phyloP scores from a whole-genome alignment of 139 green algal species.

The Chlorella sp. region DNA sequence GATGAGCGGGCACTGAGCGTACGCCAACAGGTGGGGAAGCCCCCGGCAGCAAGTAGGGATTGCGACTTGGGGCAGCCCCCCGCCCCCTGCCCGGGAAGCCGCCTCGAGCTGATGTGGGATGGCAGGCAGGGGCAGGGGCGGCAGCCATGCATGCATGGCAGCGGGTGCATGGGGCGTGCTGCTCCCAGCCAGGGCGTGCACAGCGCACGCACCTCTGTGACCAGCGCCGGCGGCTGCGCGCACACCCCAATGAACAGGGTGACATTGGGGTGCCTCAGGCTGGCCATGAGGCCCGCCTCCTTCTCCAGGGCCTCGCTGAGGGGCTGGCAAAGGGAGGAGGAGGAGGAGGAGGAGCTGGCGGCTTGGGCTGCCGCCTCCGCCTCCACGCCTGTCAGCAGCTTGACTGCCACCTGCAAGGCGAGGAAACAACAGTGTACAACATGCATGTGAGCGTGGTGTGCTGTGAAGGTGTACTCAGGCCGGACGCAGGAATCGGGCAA shows the following conservation, averaged over 20 bases:
- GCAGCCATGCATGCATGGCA: too few species aligned
- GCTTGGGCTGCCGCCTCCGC: slow-evolving; percentile 27
- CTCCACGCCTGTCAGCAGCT: slow-evolving; percentile 46
- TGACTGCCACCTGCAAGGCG: slow-evolving; percentile 59
- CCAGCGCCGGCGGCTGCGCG: slow-evolving; percentile 20
- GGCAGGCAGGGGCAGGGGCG: too few species aligned
- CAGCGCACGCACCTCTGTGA: slow-evolving; percentile 27
- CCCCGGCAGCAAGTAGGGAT: too few species aligned
- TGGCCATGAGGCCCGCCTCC: slow-evolving; percentile 53
- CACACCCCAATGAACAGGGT: slow-evolving; percentile 69
- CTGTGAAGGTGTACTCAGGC: too few species aligned
- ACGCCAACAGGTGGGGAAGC: too few species aligned
- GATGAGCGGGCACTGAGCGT: neutral
- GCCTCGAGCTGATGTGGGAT: too few species aligned
- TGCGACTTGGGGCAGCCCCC: too few species aligned
- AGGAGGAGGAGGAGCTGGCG: neutral
- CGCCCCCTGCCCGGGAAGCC: too few species aligned
- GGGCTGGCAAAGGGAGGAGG: neutral
- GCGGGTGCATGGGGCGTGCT: too few species aligned
- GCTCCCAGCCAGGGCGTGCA: neutral
- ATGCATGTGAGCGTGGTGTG: too few species aligned
- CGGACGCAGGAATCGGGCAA: too few species aligned
- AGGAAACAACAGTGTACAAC: too few species aligned
- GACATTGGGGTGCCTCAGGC: slow-evolving; percentile 64
- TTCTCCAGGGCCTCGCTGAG: neutral